Evolutionary conservation across 2,329 filamentous ascomycete species (phyloP).

Genomic region (Penicillium hordei): DNA sequence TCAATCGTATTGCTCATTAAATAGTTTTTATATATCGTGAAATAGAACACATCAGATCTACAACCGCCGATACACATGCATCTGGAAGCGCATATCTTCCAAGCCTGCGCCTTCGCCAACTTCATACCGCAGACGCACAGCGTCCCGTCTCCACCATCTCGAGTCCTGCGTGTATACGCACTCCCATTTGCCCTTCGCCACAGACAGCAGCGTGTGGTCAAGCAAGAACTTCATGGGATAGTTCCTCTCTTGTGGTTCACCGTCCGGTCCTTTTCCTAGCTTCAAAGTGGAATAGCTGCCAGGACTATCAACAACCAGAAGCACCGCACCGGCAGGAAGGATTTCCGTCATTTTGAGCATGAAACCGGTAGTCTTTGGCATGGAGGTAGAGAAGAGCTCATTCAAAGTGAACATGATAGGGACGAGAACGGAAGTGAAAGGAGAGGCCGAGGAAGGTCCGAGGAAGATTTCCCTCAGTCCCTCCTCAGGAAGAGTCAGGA

Average conservation of each 20-base stretch:
- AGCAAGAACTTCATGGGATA: conserved; percentile 96
- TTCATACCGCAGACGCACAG: conserved; percentile 66
- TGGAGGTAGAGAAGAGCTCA: conserved; percentile 80
- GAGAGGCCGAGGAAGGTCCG: neutral
- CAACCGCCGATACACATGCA: conserved; percentile 70
- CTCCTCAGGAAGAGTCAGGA: conserved; percentile 45
- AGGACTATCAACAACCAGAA: conserved; percentile 88
- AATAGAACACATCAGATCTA: conserved; percentile 6
- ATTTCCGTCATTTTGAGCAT: conserved; percentile 66
- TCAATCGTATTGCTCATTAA: conserved; percentile 11
- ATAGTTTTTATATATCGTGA: neutral
- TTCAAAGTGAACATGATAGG: conserved; percentile 94
- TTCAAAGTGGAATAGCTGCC: conserved; percentile 86
- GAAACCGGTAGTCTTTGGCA: conserved; percentile 73
- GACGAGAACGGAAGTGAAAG: conserved; percentile 54
- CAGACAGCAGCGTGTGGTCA: conserved; percentile 70
- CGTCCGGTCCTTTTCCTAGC: conserved; percentile 56
- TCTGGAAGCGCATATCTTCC: conserved; percentile 94
- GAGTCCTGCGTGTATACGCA: conserved; percentile 75
- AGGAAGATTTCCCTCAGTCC: conserved; percentile 41
- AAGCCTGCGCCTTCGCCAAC: conserved; percentile 83
- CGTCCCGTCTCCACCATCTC: conserved; percentile 76
- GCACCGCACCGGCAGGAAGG: conserved; percentile 60
- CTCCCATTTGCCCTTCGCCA: conserved; percentile 61
- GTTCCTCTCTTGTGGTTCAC: conserved; percentile 50